Conservation (phyloP, 2,329 filamentous ascomycete species). For the Apiospora phragmitis region DNA sequence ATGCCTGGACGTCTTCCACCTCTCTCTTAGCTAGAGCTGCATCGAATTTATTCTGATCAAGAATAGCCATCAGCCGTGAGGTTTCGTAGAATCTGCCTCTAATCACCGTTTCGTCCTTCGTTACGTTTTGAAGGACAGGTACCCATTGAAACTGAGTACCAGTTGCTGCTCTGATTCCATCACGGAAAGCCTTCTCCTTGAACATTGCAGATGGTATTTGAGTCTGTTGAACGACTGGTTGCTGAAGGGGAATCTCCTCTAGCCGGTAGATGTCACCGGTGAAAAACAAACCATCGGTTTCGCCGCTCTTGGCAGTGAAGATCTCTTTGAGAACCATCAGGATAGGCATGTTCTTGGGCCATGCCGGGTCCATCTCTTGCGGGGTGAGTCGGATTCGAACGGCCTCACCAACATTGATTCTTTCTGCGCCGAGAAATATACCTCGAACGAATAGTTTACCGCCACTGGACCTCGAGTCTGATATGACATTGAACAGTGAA, state of each 20-base stretch:
- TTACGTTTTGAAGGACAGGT: slow-evolving; percentile 21
- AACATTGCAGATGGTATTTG: slow-evolving; percentile 25
- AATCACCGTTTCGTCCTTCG: slow-evolving; percentile 43
- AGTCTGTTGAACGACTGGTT: slow-evolving; percentile 12
- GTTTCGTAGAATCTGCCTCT: slow-evolving; percentile 61
- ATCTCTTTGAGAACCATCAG: slow-evolving; percentile 42
- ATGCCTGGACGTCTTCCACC: slow-evolving; percentile 45
- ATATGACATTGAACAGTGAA: slow-evolving; percentile 46
- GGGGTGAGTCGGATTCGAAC: slow-evolving; percentile 47
- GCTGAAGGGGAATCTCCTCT: slow-evolving; percentile 19
- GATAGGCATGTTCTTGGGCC: slow-evolving; percentile 30
- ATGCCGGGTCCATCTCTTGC: slow-evolving; percentile 35
- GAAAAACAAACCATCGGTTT: slow-evolving; percentile 24
- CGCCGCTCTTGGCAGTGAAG: slow-evolving; percentile 18
- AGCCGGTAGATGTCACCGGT: slow-evolving; percentile 30
- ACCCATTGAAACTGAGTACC: slow-evolving; percentile 34
- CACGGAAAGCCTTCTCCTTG: slow-evolving; percentile 32
- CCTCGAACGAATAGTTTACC: slow-evolving; percentile 43
- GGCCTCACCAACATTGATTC: slow-evolving; percentile 47
- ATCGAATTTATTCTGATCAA: slow-evolving; percentile 42
- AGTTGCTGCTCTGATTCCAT: slow-evolving; percentile 22
- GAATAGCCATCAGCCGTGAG: slow-evolving; percentile 51
- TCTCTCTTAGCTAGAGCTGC: slow-evolving; percentile 37
- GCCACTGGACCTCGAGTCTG: slow-evolving; percentile 28
- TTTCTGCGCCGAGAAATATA: slow-evolving; percentile 52